phyloP scores from a whole-genome alignment of 106 monocot species.

The Allium sativum region DNA sequence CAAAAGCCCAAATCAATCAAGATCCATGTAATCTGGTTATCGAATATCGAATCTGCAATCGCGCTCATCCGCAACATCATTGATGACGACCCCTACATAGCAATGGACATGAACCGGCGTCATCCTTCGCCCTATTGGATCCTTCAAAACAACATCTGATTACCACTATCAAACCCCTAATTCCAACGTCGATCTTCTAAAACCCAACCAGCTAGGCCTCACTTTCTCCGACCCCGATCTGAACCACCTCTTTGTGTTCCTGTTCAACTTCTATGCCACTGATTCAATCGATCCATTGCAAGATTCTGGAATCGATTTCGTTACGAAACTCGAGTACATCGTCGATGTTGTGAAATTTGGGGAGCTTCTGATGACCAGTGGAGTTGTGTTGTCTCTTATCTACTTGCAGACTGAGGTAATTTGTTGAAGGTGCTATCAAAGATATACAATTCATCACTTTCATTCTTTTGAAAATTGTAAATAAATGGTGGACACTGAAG shows the following conservation, averaged over 20 bases:
- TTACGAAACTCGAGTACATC: constrained; percentile 13
- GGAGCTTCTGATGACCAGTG: constrained; percentile 42
- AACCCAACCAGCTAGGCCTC: constrained; percentile 14
- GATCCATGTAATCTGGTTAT: constrained; percentile 12
- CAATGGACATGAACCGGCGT: constrained; percentile 13
- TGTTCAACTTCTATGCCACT: constrained; percentile 16
- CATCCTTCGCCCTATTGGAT: constrained; percentile 4
- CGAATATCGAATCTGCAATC: constrained; percentile 11
- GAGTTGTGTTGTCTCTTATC: constrained; percentile 32
- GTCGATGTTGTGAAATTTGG: constrained; percentile 17
- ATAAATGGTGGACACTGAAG: too few relatives aligned
- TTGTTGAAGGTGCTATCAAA: too few relatives aligned
- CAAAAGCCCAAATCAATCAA: constrained; percentile 5
- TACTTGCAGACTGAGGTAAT: too few relatives aligned
- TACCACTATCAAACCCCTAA: constrained; percentile 10
- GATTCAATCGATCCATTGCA: constrained; percentile 36
- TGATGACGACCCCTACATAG: constrained; percentile 9
- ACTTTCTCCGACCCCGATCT: constrained; percentile 11
- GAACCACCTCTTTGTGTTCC: constrained; percentile 20
- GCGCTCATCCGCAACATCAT: constrained; percentile 10
- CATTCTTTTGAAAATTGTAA: too few relatives aligned
- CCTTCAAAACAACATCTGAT: constrained; percentile 4
- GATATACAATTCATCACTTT: too few relatives aligned
- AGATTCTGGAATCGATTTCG: constrained; percentile 30
- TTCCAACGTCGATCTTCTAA: constrained; percentile 15